Evolutionary conservation across 768 basidiomycete species (phyloP).

Genomic region (Amyloporia xantha): DNA sequence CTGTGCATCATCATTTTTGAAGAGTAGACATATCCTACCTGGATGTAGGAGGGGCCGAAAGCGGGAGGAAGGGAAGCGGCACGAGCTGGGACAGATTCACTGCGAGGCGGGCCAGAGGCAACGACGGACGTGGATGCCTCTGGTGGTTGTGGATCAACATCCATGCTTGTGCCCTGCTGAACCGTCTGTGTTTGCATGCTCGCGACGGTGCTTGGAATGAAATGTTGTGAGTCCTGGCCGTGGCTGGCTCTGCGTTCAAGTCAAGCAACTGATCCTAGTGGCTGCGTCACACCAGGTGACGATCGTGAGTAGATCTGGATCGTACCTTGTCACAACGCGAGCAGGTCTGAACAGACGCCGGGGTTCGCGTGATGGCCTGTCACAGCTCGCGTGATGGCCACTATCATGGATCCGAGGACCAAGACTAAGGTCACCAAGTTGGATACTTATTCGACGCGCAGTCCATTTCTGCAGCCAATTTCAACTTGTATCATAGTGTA

Average conservation of each 20-base stretch:
- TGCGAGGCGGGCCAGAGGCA: not conserved
- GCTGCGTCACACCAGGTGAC: not conserved
- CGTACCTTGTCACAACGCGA: too few relatives aligned
- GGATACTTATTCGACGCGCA: too few relatives aligned
- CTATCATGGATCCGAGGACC: too few relatives aligned
- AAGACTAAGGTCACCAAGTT: too few relatives aligned
- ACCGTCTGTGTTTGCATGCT: not conserved
- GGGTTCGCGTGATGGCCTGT: too few relatives aligned
- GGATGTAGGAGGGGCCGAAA: not conserved
- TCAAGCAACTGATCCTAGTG: not conserved
- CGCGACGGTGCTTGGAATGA: not conserved
- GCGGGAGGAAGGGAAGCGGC: slow-evolving; percentile 11
- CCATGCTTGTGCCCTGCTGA: not conserved
- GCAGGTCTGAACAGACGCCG: too few relatives aligned
- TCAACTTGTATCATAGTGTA: too few relatives aligned
- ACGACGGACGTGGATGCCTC: slow-evolving; percentile 2
- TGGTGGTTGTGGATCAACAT: not conserved
- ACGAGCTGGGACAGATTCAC: not conserved
- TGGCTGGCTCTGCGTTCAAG: not conserved
- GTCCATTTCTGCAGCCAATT: too few relatives aligned
- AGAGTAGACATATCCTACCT: slow-evolving; percentile 87
- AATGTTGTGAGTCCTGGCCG: not conserved
- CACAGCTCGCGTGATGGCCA: too few relatives aligned
- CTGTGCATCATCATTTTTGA: slow-evolving; percentile 82
- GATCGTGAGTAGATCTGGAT: not conserved